Percentiles rank a stretch among this genome's conserved stretches.
phyloP scores from a whole-genome alignment of 192 early-diverging fungal genomes.

The Backusella morwellensis region DNA sequence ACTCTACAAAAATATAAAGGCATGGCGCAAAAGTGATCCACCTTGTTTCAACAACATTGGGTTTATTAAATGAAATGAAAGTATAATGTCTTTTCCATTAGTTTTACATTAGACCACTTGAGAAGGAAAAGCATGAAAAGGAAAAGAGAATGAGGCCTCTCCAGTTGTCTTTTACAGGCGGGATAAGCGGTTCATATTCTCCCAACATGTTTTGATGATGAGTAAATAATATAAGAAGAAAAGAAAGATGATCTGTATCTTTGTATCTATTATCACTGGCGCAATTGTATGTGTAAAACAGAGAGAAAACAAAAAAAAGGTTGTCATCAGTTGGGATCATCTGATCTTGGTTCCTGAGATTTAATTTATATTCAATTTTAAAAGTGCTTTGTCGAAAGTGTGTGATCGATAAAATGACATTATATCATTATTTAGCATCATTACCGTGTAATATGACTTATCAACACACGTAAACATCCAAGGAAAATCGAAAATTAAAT shows the following conservation, averaged over 20 bases:
- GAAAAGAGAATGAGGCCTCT: slow-evolving; percentile 38
- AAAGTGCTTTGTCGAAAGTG: too few relatives aligned
- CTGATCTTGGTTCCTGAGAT: neutral
- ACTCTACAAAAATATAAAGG: slow-evolving; percentile 41
- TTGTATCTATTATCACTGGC: neutral
- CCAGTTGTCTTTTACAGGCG: neutral
- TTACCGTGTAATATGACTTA: too few relatives aligned
- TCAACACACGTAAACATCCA: too few relatives aligned
- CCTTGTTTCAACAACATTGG: neutral
- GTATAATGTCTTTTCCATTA: neutral
- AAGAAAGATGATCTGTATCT: neutral
- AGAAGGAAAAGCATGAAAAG: slow-evolving; percentile 40
- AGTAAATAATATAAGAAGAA: neutral
- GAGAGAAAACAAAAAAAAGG: neutral
- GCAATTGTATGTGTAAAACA: neutral
- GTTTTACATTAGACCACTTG: slow-evolving; percentile 26
- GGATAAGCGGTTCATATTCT: neutral
- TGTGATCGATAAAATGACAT: too few relatives aligned
- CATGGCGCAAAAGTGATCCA: slow-evolving; percentile 49
- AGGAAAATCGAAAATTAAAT: too few relatives aligned
- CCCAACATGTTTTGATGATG: neutral
- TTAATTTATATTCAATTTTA: neutral
- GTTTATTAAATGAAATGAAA: neutral
- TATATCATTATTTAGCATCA: too few relatives aligned
- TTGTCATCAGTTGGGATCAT: neutral